These are phyloP conservation scores for Aspergillus sp. DNA, from an alignment of 2,329 filamentous ascomycete genomes.

Conservation along the genomic window DNA sequence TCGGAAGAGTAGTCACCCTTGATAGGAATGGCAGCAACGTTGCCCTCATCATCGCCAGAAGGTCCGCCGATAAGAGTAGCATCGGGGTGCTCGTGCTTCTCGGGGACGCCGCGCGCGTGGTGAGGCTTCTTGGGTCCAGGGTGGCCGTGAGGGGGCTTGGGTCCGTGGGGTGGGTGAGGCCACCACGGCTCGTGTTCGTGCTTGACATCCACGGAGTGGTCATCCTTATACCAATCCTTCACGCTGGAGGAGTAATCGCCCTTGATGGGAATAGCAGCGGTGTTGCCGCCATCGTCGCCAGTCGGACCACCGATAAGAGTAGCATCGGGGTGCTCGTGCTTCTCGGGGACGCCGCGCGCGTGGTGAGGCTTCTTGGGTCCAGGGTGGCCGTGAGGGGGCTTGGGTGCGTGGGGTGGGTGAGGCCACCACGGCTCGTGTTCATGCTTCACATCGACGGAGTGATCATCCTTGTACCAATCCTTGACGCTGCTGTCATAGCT, in stretches of 20 bases:
- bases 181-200: background rate
- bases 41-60: conserved; percentile 10
- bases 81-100: too few species aligned
- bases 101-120: too few species aligned
- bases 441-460: conserved; percentile 8
- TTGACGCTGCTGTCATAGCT: conserved; percentile 10
- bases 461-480: conserved; percentile 13
- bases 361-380: too few species aligned
- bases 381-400: too few species aligned
- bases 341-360: too few species aligned
- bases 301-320: background rate
- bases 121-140: too few species aligned
- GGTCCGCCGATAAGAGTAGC: background rate
- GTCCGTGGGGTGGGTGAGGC: too few species aligned
- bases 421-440: too few species aligned
- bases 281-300: conserved; percentile 11
- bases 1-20: conserved; percentile 6
- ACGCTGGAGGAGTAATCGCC: conserved; percentile 11
- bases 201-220: background rate
- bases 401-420: too few species aligned
- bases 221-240: too few species aligned
- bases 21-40: conserved; percentile 6
- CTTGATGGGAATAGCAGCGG: conserved; percentile 5
- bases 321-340: too few species aligned
- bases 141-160: too few species aligned